Base-by-base conservation (phyloP, 805 yeast genomes). In the Tetrapisispora phaffii region DNA sequence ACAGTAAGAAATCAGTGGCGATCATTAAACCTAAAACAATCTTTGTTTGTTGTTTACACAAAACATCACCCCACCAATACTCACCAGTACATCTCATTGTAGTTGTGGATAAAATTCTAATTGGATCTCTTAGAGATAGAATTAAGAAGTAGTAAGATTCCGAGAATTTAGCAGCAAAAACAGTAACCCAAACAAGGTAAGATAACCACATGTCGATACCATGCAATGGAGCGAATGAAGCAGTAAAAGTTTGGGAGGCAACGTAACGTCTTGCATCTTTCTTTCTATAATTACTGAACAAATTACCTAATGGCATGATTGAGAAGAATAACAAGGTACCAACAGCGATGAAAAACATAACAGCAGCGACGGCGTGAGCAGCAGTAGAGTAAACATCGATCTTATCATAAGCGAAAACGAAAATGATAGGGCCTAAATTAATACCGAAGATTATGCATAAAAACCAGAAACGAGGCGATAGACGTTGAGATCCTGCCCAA, bases 401-500 rank as follows among this genome's bases (percentile, higher is more conserved):
- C 48, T 85, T 84, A 50, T 87, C 84, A 70, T 83, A 85, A 53
- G 82, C 82, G 66, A 87, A 86, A 34, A 89, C 81, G 61, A 85
- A 93, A 45, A 86, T 79, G 28, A 86, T 79, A 33, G 97, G 95
- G 55, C 82, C 94, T 61, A 90, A 72, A 68, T 90, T 93, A 50
- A 81, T 58, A 44, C 71, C 73, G 46, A 88, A 72, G 54, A 88
- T 77, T 43, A 77, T 53, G 44, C 82, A 54, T 63, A 90, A 68
- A 63, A 89, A 83, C 73, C 81, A 62, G 58, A 93, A 73, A 65
- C 98, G 82, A 70, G 96, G 86, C 33, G 87, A 71, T 62, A 93
- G 76, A 66, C 85, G 96, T 71, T 90, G 97, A 66, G 97, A 97
- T 69, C 99, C 98, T 31, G 97, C 95, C 97, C 97, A 93, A 57